These are phyloP conservation scores for Nannochloropsis gaditana DNA, from an alignment of 108 stramenopile genomes.

Conservation along the genomic window DNA sequence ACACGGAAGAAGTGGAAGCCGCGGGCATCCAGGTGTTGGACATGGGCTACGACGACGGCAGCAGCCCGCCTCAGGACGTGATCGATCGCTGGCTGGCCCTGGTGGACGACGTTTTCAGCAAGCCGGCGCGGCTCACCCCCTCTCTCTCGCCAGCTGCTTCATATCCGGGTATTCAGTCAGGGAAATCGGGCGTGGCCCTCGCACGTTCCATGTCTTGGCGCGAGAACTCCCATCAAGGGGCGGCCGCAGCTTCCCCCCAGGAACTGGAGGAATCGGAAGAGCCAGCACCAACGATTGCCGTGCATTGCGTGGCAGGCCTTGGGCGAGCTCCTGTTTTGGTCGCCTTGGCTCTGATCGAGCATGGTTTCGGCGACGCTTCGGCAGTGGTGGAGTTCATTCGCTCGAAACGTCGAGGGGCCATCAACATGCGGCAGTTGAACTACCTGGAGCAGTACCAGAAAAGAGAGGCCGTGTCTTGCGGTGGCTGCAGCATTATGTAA, in stretches of 20 bases:
- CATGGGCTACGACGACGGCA: conserved; percentile 90
- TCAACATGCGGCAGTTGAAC: conserved; percentile 85
- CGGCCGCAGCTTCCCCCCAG: conserved; percentile 32
- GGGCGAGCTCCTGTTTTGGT: conserved; percentile 95
- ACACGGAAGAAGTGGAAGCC: conserved; percentile 58
- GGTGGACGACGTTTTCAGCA: conserved; percentile 72
- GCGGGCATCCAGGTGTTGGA: conserved; percentile 83
- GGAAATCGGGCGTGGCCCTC: background rate
- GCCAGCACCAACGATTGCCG: conserved; percentile 66
- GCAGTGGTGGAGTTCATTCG: conserved; percentile 86
- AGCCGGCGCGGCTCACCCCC: conserved; percentile 7
- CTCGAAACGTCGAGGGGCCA: conserved; percentile 78
- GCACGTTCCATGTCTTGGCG: too few species aligned
- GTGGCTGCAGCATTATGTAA: conserved; percentile 41
- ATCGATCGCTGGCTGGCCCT: conserved; percentile 74
- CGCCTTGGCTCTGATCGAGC: conserved; percentile 92
- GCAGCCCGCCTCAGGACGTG: conserved; percentile 67
- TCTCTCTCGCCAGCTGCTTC: background rate
- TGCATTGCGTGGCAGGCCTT: conserved; percentile 95
- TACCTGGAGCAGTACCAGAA: conserved; percentile 80
- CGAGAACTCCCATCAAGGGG: background rate
- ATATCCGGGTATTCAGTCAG: conserved; percentile 21
- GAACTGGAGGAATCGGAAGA: conserved; percentile 24
- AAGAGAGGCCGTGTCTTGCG: conserved; percentile 28
- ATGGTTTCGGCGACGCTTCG: conserved; percentile 76